phyloP scores from a whole-genome alignment of 495 filamentous ascomycete genomes.

The Lasiosphaeria miniovina region DNA sequence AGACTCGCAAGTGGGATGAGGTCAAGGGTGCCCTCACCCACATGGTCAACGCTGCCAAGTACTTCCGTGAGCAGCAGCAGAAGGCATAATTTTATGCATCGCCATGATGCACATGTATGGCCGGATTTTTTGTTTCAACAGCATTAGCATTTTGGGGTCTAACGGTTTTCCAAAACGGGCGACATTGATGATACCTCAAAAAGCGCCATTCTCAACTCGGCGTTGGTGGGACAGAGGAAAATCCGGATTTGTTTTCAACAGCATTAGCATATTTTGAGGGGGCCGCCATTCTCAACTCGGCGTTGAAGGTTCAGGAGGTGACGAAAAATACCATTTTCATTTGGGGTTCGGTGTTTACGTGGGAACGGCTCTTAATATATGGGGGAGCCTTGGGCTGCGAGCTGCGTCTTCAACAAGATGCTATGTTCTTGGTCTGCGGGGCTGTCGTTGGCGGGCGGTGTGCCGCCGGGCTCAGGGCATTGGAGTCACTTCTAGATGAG shows the following conservation, averaged over 20 bases:
- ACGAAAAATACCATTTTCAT: slow-evolving; percentile 19
- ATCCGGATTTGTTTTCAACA: slow-evolving; percentile 33
- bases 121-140: slow-evolving; percentile 38
- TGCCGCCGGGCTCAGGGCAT: too few species aligned
- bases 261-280: slow-evolving; percentile 30
- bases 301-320: slow-evolving; percentile 24
- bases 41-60: slow-evolving; percentile 96
- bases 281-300: slow-evolving; percentile 36
- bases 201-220: slow-evolving; percentile 35
- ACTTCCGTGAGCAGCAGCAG: slow-evolving; percentile 85
- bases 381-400: slow-evolving; percentile 7
- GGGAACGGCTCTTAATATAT: slow-evolving; percentile 1
- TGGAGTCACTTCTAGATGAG: background rate
- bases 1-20: slow-evolving; percentile 96
- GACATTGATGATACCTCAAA: slow-evolving; percentile 34
- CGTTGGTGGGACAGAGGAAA: slow-evolving; percentile 30
- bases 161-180: slow-evolving; percentile 28
- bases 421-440: slow-evolving; percentile 12
- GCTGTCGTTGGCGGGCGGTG: too few species aligned
- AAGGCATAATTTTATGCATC: slow-evolving; percentile 27
- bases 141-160: slow-evolving; percentile 35
- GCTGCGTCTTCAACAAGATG: slow-evolving; percentile 29
- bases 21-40: slow-evolving; percentile 88
- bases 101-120: slow-evolving; percentile 18
- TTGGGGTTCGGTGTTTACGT: slow-evolving; percentile 5